Evolutionary conservation across 2,329 filamentous ascomycete species (phyloP).

Genomic region (Sporothrix phasma): DNA sequence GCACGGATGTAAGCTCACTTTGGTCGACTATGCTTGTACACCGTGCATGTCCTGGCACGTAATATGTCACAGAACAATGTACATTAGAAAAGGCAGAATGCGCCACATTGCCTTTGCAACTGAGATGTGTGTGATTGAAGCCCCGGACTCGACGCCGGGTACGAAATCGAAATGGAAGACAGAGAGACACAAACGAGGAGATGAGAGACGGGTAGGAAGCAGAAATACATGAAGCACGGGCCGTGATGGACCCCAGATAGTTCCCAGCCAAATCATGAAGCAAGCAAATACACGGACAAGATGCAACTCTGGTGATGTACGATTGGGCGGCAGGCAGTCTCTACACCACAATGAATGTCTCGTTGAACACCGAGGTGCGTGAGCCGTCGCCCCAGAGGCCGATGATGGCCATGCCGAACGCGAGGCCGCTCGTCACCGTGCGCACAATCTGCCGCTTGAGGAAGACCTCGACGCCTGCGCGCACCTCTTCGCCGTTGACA

Average conservation of each 20-base stretch:
- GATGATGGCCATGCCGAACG: slow-evolving; percentile 51
- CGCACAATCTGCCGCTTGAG: slow-evolving; percentile 44
- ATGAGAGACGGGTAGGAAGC: background rate
- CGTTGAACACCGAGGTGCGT: slow-evolving; percentile 18
- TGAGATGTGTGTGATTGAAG: background rate
- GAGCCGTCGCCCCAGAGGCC: slow-evolving; percentile 58
- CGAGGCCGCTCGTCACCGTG: slow-evolving; percentile 43
- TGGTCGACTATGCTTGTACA: too few relatives aligned
- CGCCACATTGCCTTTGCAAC: background rate
- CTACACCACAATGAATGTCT: slow-evolving; percentile 17
- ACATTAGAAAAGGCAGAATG: background rate
- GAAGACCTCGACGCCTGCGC: slow-evolving; percentile 45
- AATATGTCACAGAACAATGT: background rate
- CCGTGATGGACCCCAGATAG: background rate
- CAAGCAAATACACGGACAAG: background rate
- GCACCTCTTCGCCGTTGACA: slow-evolving; percentile 54
- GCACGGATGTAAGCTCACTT: too few relatives aligned
- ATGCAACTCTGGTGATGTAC: background rate
- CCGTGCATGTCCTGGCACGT: too few relatives aligned
- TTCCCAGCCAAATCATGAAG: background rate
- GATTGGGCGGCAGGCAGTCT: background rate
- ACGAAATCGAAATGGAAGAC: background rate
- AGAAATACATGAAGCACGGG: background rate
- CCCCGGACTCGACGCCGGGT: slow-evolving; percentile 1
- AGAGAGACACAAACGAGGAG: background rate